phyloP scores from a whole-genome alignment of 768 basidiomycete genomes.

The Boletales sp. region DNA sequence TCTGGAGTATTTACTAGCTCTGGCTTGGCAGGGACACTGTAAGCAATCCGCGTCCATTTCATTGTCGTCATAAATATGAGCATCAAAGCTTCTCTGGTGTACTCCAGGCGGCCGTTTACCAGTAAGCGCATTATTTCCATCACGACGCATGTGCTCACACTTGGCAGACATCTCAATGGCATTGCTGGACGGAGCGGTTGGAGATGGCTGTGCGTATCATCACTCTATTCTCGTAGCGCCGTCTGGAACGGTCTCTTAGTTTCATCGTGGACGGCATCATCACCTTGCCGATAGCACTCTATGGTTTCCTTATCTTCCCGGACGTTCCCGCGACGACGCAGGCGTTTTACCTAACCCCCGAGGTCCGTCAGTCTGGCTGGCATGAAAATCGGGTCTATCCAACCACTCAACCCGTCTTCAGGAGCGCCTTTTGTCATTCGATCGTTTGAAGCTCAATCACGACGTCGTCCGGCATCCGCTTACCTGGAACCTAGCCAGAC shows the following conservation, averaged over 20 bases:
- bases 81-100: conserved; percentile 56
- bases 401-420: conserved; percentile 16
- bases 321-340: conserved; percentile 62
- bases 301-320: conserved; percentile 71
- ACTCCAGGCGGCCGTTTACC: conserved; percentile 61
- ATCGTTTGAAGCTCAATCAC: conserved; percentile 42
- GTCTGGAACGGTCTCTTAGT: conserved; percentile 25
- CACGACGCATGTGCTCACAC: neutral
- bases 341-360: conserved; percentile 59
- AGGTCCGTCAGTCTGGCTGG: conserved; percentile 36
- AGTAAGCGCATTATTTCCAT: conserved; percentile 31
- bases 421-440: conserved; percentile 53
- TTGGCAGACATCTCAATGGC: conserved; percentile 47
- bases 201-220: conserved; percentile 53
- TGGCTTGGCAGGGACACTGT: conserved; percentile 61
- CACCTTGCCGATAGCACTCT: conserved; percentile 66
- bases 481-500: conserved; percentile 44
- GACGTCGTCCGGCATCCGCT: conserved; percentile 42
- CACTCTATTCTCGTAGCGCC: neutral
- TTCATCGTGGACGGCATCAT: conserved; percentile 73
- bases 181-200: conserved; percentile 54
- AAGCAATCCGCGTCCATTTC: conserved; percentile 8
- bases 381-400: neutral
- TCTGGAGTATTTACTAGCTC: conserved; percentile 70
- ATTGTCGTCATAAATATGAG: neutral